Conservation (phyloP, 2,329 filamentous ascomycete genomes). For the Camillea tinctor region DNA sequence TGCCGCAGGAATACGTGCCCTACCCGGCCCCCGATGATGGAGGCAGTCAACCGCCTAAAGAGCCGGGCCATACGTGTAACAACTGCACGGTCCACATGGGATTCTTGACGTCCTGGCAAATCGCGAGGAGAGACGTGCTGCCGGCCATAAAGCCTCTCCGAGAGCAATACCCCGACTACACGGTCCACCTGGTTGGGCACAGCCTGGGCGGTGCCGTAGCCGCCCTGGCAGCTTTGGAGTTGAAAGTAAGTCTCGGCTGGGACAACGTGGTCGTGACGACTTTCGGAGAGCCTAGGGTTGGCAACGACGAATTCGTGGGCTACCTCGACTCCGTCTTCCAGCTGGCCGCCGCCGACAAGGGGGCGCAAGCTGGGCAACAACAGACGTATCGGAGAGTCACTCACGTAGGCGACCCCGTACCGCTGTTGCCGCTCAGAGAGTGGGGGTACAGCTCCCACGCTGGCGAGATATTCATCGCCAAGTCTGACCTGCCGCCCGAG, state of each 20-base stretch:
- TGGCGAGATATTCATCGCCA: slow-evolving; percentile 84
- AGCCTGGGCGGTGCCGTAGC: slow-evolving; percentile 92
- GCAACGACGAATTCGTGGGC: slow-evolving; percentile 54
- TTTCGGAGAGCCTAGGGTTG: slow-evolving; percentile 80
- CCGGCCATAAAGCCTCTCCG: slow-evolving; percentile 61
- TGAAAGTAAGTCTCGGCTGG: slow-evolving; percentile 71
- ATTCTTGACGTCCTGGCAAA: slow-evolving; percentile 82
- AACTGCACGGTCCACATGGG: slow-evolving; percentile 94
- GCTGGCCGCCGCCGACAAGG: slow-evolving; percentile 34
- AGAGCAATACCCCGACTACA: slow-evolving; percentile 65
- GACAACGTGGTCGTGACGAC: slow-evolving; percentile 76
- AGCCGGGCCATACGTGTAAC: slow-evolving; percentile 58
- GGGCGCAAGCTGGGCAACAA: slow-evolving; percentile 32
- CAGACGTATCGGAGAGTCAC: slow-evolving; percentile 73
- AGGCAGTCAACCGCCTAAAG: slow-evolving; percentile 31
- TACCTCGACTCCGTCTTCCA: slow-evolving; percentile 56
- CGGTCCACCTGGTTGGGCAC: slow-evolving; percentile 80
- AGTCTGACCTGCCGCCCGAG: slow-evolving; percentile 65
- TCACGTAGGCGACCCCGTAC: slow-evolving; percentile 83
- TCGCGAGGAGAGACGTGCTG: slow-evolving; percentile 68
- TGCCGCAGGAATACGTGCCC: slow-evolving; percentile 86
- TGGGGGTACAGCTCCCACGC: slow-evolving; percentile 87
- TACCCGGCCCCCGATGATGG: slow-evolving; percentile 64
- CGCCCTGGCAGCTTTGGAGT: slow-evolving; percentile 79
- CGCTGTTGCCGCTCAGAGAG: slow-evolving; percentile 78